Percentiles rank a stretch among this genome's conserved stretches.
phyloP scores from a whole-genome alignment of 306 rosid genomes.

The Cucurbita ficifolia region DNA sequence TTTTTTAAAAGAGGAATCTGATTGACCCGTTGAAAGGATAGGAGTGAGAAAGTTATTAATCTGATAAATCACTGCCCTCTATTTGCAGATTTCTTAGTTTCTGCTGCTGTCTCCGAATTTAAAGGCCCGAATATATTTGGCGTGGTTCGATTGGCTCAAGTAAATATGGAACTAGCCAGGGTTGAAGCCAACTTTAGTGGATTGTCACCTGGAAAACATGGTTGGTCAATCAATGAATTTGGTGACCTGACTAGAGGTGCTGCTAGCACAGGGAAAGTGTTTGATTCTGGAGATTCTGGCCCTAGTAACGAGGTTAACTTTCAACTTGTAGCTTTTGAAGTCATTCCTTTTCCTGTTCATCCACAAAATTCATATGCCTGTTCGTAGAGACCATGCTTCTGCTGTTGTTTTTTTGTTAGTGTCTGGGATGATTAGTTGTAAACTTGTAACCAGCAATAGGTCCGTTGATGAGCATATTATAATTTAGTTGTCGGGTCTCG shows the following conservation, averaged over 20 bases:
- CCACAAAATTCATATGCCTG: not conserved
- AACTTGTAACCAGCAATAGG: not conserved
- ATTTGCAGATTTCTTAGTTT: slow-evolving; percentile 61
- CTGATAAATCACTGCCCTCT: not conserved
- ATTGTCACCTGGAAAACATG: slow-evolving; percentile 74
- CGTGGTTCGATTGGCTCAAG: slow-evolving; percentile 80
- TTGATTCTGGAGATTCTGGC: slow-evolving; percentile 22
- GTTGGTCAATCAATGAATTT: slow-evolving; percentile 82
- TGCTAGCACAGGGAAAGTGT: slow-evolving; percentile 74
- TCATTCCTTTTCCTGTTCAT: not conserved
- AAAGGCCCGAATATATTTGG: slow-evolving; percentile 84
- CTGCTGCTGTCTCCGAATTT: slow-evolving; percentile 88
- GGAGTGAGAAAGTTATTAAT: not conserved
- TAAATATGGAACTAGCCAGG: slow-evolving; percentile 79
- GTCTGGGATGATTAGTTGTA: not conserved
- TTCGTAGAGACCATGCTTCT: not conserved
- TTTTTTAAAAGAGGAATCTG: not conserved
- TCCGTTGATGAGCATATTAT: not conserved
- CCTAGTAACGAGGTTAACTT: slow-evolving; percentile 40
- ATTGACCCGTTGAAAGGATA: not conserved
- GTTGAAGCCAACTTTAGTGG: slow-evolving; percentile 83
- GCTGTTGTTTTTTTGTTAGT: not conserved
- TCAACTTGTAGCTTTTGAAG: not conserved
- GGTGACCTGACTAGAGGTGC: slow-evolving; percentile 89
- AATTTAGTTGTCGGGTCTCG: not conserved